Base-by-base conservation (phyloP, 176 grass and related monocot genomes). In the Oryza nivara region DNA sequence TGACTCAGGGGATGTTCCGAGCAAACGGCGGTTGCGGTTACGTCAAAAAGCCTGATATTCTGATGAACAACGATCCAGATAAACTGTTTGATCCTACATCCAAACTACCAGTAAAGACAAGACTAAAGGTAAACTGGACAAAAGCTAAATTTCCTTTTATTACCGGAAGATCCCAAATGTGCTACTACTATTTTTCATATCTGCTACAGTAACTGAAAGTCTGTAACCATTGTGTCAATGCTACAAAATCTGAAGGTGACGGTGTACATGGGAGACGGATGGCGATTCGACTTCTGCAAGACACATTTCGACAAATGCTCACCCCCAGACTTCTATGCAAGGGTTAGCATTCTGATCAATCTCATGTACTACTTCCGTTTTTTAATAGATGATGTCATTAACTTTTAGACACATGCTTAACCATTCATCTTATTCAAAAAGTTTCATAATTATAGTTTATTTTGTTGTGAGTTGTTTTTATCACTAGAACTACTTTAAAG, bases 21-120 rank as follows among this genome's bases (percentile, higher is more conserved):
- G 96, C 93, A 3, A 99, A 96, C 11, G 96, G 93, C 35, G 93
- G 96, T 11, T 96, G 93, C 22, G 96, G 96, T 36, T 99, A 94
- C 19, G 96, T 99, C 2, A 99, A 96, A 73, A 99, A 99, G 28
- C 96, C 96, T 4, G 75, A 94, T 41, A 75, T 89, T 52, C 84
- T 99, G 17, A 79, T 92, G 74, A 82, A 88, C 23, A 68, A 49
- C 1, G 38, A 75, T 20, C 46, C 72, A 2, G 45, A 87, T 14
- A 68, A 85, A 20, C 34, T 86, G 7, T 99, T 94, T 10, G 75
- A 96, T 35, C 96, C 91, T 44, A 73, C 61, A 72, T 71, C 80
- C 11, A 72, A 70, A 23, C 26, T 94, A 26, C 83, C 80, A 1
- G 68, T 84, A 4, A 96, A 89, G 81, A 96, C 58, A 5, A 90